phyloP scores from a whole-genome alignment of 2,329 filamentous ascomycete species.

The Colletotrichum tropicicola region DNA sequence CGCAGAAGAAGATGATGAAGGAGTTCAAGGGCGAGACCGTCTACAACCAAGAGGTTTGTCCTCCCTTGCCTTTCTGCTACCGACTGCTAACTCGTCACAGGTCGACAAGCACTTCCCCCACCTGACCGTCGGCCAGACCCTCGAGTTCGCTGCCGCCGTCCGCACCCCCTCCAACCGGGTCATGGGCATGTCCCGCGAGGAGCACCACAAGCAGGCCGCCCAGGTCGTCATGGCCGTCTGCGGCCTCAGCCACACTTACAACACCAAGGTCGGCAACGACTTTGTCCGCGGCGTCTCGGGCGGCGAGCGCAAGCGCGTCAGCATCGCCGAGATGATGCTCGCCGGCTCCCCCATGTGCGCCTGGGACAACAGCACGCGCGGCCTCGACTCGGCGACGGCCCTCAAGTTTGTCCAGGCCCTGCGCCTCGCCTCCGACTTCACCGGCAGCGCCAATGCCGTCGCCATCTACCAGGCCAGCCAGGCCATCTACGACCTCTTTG shows the following conservation, averaged over 20 bases:
- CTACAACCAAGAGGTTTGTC: slow-evolving; percentile 75
- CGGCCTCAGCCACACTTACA: slow-evolving; percentile 75
- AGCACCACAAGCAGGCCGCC: slow-evolving; percentile 70
- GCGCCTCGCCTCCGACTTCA: slow-evolving; percentile 71
- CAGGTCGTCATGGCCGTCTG: slow-evolving; percentile 76
- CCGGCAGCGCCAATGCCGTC: slow-evolving; percentile 68
- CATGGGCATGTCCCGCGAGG: slow-evolving; percentile 66
- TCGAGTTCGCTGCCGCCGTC: slow-evolving; percentile 76
- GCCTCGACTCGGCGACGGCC: slow-evolving; percentile 78
- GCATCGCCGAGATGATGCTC: slow-evolving; percentile 80
- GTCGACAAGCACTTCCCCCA: slow-evolving; percentile 80
- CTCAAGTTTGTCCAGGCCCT: slow-evolving; percentile 77
- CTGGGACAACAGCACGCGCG: slow-evolving; percentile 80
- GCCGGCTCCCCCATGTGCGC: slow-evolving; percentile 62
- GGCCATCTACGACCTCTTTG: slow-evolving; percentile 76
- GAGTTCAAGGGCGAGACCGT: slow-evolving; percentile 73
- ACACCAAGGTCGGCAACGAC: slow-evolving; percentile 80
- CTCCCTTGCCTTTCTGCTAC: accelerated
- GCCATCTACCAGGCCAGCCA: slow-evolving; percentile 79
- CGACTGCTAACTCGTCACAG: slow-evolving; percentile 40
- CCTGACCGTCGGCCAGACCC: slow-evolving; percentile 78
- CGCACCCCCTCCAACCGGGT: slow-evolving; percentile 73
- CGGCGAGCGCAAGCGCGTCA: slow-evolving; percentile 81
- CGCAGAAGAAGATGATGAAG: slow-evolving; percentile 60
- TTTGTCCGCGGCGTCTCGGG: slow-evolving; percentile 77